These are phyloP conservation scores for Leccinum laetum DNA, from an alignment of 1,284 basidiomycete species.

Conservation along the genomic window DNA sequence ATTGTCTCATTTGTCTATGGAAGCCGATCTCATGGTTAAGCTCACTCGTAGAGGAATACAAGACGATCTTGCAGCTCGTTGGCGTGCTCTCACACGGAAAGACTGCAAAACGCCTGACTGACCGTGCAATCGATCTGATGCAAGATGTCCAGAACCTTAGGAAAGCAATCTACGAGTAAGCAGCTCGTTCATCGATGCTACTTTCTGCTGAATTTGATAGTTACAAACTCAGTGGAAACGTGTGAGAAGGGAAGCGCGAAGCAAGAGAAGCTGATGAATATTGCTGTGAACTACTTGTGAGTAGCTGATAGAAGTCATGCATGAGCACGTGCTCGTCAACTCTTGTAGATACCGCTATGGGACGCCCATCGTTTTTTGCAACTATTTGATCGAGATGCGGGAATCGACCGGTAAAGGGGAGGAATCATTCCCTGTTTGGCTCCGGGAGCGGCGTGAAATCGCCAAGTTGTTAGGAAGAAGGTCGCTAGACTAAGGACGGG, in stretches of 20 bases:
- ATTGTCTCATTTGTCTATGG: not conserved
- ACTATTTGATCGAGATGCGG: conserved; percentile 87
- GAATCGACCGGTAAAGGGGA: conserved; percentile 42
- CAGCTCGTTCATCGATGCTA: conserved; percentile 4
- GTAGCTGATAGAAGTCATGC: conserved; percentile 23
- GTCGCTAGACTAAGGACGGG: conserved; percentile 60
- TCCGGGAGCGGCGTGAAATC: conserved; percentile 83
- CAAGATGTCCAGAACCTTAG: conserved; percentile 94
- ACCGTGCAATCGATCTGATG: conserved; percentile 88
- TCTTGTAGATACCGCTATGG: conserved; percentile 77
- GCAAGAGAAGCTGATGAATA: conserved; percentile 68
- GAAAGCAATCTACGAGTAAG: conserved; percentile 89
- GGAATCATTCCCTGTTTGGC: conserved; percentile 79
- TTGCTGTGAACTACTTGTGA: conserved; percentile 86
- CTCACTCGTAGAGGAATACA: conserved; percentile 83
- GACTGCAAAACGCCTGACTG: conserved; percentile 91
- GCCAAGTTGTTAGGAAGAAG: conserved; percentile 72
- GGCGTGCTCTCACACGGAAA: conserved; percentile 88
- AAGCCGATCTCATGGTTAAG: not conserved
- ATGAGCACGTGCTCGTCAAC: conserved; percentile 2
- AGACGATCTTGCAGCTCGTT: conserved; percentile 93
- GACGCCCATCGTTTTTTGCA: conserved; percentile 92
- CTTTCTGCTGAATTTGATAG: conserved; percentile 39
- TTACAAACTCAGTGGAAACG: conserved; percentile 89
- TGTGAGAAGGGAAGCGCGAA: conserved; percentile 79